Percentiles rank a stretch among this genome's conserved stretches.
Conservation (phyloP, 257 asterid genomes). For the Przewalskia tangutica region DNA sequence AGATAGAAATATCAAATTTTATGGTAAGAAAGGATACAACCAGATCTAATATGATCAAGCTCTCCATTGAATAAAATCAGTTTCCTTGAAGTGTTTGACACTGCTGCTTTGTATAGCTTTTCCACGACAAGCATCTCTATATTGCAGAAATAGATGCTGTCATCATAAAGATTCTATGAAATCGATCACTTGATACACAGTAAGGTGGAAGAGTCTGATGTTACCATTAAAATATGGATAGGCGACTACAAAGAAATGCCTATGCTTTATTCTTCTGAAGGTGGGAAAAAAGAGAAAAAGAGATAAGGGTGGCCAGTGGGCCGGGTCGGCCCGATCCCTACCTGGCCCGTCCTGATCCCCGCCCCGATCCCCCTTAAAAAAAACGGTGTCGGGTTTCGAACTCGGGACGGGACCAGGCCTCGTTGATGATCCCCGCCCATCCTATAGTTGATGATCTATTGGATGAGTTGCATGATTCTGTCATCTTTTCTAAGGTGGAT, state of each 20-base stretch:
- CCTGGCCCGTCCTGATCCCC: no score
- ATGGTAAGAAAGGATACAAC: slow-evolving; percentile 64
- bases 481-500: no score
- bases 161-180: not conserved
- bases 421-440: no score
- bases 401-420: no score
- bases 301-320: no score
- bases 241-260: slow-evolving; percentile 75
- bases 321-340: no score
- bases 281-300: no score
- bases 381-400: no score
- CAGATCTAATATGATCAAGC: slow-evolving; percentile 91
- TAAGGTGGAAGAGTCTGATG: not conserved
- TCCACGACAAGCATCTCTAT: slow-evolving; percentile 95
- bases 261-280: no score
- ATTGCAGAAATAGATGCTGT: not conserved
- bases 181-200: not conserved
- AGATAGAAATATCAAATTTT: not conserved
- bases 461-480: no score
- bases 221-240: slow-evolving; percentile 88
- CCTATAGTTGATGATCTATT: no score
- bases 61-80: slow-evolving; percentile 84
- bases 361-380: no score
- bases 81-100: slow-evolving; percentile 42
- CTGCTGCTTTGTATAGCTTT: slow-evolving; percentile 82